phyloP scores from a whole-genome alignment of 2,329 filamentous ascomycete species.

The Talaromyces sp. region DNA sequence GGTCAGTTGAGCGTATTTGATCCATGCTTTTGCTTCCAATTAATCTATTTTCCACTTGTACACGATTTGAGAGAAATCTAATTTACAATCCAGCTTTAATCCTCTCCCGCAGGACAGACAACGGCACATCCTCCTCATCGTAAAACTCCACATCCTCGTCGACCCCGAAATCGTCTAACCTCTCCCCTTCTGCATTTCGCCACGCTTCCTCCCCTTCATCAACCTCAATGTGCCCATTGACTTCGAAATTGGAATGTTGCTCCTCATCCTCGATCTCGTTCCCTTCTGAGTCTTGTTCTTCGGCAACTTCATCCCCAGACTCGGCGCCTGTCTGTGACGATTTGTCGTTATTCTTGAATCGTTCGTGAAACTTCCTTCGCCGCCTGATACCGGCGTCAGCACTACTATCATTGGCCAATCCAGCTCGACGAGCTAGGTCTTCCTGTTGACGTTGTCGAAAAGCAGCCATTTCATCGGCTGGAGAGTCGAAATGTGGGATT shows the following conservation, averaged over 20 bases:
- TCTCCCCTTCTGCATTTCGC: constrained; percentile 61
- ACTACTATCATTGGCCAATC: constrained; percentile 20
- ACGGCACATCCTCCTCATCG: constrained; percentile 60
- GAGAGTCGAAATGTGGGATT: constrained; percentile 31
- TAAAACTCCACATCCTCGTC: constrained; percentile 64
- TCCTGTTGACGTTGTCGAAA: constrained; percentile 54
- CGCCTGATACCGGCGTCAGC: constrained; percentile 30
- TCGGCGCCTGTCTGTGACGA: constrained; percentile 22
- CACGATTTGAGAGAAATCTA: neutral
- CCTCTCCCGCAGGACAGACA: constrained; percentile 33
- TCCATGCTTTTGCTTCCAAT: neutral
- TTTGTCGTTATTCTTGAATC: constrained; percentile 27
- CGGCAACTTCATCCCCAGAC: constrained; percentile 18
- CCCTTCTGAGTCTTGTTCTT: neutral
- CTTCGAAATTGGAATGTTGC: constrained; percentile 14
- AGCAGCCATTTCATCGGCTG: constrained; percentile 48
- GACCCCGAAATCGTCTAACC: constrained; percentile 61
- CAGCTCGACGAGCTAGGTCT: constrained; percentile 47
- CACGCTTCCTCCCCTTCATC: constrained; percentile 58
- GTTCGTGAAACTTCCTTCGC: constrained; percentile 42
- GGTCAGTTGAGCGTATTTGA: neutral
- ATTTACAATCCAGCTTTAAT: constrained; percentile 14
- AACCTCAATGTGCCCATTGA: constrained; percentile 19
- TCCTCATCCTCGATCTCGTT: neutral
- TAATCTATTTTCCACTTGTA: neutral